Conservation (phyloP, 2,329 filamentous ascomycete genomes). For the Onygena corvina region DNA sequence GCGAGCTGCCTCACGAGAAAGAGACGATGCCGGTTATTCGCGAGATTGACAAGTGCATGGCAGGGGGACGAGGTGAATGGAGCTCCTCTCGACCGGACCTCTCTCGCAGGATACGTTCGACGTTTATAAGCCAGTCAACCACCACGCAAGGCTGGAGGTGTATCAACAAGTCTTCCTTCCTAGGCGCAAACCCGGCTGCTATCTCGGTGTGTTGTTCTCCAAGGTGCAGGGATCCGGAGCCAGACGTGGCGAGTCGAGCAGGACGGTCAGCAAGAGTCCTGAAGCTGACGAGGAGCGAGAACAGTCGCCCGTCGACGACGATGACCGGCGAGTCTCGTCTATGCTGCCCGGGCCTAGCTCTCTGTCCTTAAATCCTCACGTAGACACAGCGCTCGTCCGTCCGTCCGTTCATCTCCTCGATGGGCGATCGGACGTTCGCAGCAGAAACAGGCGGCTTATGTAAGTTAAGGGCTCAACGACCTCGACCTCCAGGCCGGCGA, state of each 20-base stretch:
- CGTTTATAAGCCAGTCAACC: not conserved
- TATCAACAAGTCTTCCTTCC: not conserved
- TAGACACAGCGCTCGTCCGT: too few species aligned
- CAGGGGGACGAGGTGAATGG: conserved; percentile 5
- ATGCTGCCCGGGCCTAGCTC: too few species aligned
- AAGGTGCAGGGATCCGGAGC: not conserved
- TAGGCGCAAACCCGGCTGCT: not conserved
- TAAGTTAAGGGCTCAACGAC: not conserved
- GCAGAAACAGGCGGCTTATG: not conserved
- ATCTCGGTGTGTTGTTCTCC: not conserved
- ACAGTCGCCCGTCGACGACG: not conserved
- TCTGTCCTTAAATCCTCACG: too few species aligned
- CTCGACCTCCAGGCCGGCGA: too few species aligned
- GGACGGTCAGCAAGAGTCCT: not conserved
- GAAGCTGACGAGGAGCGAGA: not conserved
- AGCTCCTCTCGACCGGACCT: not conserved
- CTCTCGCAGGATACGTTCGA: not conserved
- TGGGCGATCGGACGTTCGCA: not conserved
- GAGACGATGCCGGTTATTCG: conserved; percentile 14
- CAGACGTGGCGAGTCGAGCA: not conserved
- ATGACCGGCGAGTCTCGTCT: too few species aligned
- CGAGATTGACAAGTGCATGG: conserved; percentile 11
- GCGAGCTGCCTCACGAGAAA: conserved; percentile 10
- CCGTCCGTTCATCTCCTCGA: not conserved
- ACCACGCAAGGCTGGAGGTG: not conserved